Conservation (phyloP, 345 rosid species). For the Pugionium cornutum region DNA sequence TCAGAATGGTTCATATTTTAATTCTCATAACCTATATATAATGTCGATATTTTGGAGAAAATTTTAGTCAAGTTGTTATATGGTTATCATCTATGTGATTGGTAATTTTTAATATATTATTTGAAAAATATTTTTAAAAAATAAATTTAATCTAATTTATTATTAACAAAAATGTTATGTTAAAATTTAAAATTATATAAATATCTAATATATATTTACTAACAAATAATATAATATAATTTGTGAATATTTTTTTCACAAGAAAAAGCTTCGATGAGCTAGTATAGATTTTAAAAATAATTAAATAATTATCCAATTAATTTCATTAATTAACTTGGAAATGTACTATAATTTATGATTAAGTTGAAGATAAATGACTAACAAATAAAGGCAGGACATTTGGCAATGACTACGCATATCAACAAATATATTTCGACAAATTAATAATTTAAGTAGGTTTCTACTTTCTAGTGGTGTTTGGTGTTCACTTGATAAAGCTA, state of each 20-base stretch:
- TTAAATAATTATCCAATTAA: no score
- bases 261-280: no score
- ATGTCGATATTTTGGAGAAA: not conserved
- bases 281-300: no score
- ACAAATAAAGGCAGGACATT: conserved; percentile 4
- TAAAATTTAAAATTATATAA: no score
- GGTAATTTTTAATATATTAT: no score
- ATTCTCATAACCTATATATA: not conserved
- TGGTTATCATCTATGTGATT: not conserved
- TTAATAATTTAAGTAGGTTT: conserved; percentile 18
- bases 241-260: no score
- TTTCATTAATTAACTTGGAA: not conserved
- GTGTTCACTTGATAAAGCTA: conserved; percentile 31
- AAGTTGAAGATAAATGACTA: not conserved
- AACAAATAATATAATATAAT: no score
- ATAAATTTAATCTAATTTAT: no score
- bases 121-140: no score
- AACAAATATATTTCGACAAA: not conserved
- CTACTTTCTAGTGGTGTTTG: conserved; percentile 26
- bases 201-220: no score
- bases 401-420: not conserved
- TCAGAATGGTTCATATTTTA: conserved; percentile 13
- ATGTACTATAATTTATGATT: not conserved
- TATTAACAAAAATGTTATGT: no score
- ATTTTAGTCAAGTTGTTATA: no score